Evolutionary conservation across 2,329 filamentous ascomycete species (phyloP), one percentile per base, ranked within the genome.

Genomic region (Diplodia scrobiculata): DNA sequence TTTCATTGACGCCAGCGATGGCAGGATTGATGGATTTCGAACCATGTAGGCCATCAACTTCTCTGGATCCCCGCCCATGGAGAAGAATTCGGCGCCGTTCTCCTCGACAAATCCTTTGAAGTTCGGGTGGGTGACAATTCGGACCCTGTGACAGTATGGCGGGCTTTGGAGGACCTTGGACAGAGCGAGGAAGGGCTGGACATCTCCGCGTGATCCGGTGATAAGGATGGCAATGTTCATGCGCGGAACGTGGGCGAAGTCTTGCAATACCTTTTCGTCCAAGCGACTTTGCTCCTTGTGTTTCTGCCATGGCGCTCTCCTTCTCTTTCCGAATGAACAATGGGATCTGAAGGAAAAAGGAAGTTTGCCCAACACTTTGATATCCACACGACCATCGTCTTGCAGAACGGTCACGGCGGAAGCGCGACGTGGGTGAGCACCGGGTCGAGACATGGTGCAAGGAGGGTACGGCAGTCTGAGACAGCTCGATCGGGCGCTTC

Each of bases 41-140:
- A 93, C 90, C 91, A 95, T 94, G 75, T 92, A 94, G 0, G 89
- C 88, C 91, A 94, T 94, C 1, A 95, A 80, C 75, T 93, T 90
- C 0, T 88, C 86, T 1, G 91, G 91, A 70, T 94, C 88, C 1
- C 91, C 91, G 1, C 91, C 91, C 2, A 93, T 86, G 1, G 86
- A 89, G 77, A 93, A 94, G 78, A 94, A 94, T 71, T 94, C 91
- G 0, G 94, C 81, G 0, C 87, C 89, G 14, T 92, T 89, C 58
- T 88, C 83, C 71, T 91, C 84, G 1, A 94, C 86, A 71, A 93
- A 92, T 0, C 91, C 85, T 55, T 87, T 87, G 75, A 94, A 94
- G 0, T 87, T 87, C 1, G 90, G 89, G 72, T 94, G 91, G 0
- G 90, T 93, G 1, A 91, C 91, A 59, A 94, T 88, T 17, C 91